Base-by-base conservation (phyloP, 257 asterid genomes). In the Solanum pennellii region DNA sequence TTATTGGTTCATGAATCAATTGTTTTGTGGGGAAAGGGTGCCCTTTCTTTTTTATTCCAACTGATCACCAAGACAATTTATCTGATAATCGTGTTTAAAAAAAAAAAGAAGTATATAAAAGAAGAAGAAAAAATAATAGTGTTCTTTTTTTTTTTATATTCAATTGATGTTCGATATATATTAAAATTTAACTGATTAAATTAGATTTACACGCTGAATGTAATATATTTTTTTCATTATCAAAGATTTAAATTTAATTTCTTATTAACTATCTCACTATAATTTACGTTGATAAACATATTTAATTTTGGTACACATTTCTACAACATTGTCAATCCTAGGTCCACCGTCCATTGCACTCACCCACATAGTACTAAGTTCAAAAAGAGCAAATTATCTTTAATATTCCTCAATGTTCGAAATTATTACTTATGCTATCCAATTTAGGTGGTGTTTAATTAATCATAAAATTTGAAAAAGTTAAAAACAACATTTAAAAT, bases 121-220 rank as follows among this genome's bases (percentile, higher is more conserved):
- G 20, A 12, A 6, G 9, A 25, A 13, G 2, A 76, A 7, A 56
- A 56, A 56, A 7, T 18, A 20, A 9, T 6, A 18, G 5, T 68
- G 4, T 68, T 68, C 18, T 27, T 0, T 1, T 27, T 68, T 25
- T 27, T 27, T 65, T 68, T 2, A 66, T 68, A 68, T 3, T 1
- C 4, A 3, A 25, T 12, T 27, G 5, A 16, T 13, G 11, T 68
- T 3, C 5, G 21, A 52, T 52, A 52, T 49, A 16, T 1, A 13
- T 13, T 25, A 0, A 14, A 1, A 7, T 7, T 12, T 68, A 0
- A 68, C 0, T 13, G 6, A 27, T 1, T 68, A 68, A 29, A 14
- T 6, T 3, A 1, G 3, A 29, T 68, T 14, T 2, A 68, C 3
- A 27, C 5, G 1, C 1, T 6, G 0, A 6, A 6, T 13, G 0